Base-by-base conservation (phyloP, 345 rosid genomes). In the Alliaria petiolata region DNA sequence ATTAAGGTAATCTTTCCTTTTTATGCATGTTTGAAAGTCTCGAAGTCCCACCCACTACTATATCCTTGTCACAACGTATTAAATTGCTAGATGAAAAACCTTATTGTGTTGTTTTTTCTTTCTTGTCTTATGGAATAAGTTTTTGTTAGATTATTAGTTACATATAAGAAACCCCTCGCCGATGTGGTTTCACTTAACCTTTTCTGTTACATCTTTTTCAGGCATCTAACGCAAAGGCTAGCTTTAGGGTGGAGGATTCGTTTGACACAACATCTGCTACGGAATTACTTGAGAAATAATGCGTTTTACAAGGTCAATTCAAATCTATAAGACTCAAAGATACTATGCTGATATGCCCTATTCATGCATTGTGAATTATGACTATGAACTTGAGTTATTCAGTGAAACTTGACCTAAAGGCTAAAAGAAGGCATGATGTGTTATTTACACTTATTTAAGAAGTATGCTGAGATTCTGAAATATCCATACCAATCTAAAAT, bases 191-290 rank as follows among this genome's bases (percentile, higher is more conserved):
- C 49, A 51, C 49, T 35, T 60, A 35, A 60, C 31, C 63, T 51
- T 28, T 31, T 38, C 40, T 44, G 45, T 54, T 16, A 26, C 59
- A 20, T 36, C 11, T 17, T 65, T 56, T 42, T 52, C 85, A 95
- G 99, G 85, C 95, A 91, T 76, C 77, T 95, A 81, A 91, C 90
- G 9, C 80, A 90, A 62, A 87, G 82, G 44, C 81, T 95, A 69
- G 98, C 98, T 50, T 93, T 95, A 79, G 96, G 89, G 56, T 95
- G 99, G 99, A 89, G 99, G 84, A 85, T 88, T 72, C 88, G 87
- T 45, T 78, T 95, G 85, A 95, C 99, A 55, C 89, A 85, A 51
- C 98, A 95, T 86, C 75, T 95, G 69, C 86, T 91, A 17, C 84
- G 84, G 81, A 89, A 84, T 73, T 95, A 95, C 79, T 80, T 95